These are phyloP conservation scores for Chiua sp. DNA, from an alignment of 1,284 basidiomycete genomes.

Conservation along the genomic window DNA sequence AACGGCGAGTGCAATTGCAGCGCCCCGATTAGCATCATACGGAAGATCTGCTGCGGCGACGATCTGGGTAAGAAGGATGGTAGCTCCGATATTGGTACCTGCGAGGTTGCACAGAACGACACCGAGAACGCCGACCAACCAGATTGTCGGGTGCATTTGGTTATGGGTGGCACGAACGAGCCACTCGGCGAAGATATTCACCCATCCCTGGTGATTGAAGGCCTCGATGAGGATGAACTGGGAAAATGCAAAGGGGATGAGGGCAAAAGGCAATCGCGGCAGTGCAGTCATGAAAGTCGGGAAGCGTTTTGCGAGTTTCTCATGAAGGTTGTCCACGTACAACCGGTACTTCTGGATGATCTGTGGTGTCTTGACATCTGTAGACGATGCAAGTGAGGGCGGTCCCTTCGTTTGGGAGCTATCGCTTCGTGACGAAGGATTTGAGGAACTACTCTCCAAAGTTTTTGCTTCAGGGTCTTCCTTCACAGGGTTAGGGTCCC, in stretches of 20 bases:
- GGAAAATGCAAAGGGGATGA: constrained; percentile 92
- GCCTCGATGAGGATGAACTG: no score
- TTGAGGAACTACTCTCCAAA: neutral
- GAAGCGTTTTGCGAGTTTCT: constrained; percentile 50
- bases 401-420: no score
- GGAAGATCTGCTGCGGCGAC: constrained; percentile 35
- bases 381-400: neutral
- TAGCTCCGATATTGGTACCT: constrained; percentile 97
- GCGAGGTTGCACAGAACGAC: constrained; percentile 88
- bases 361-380: neutral
- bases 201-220: constrained; percentile 91
- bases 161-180: constrained; percentile 56
- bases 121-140: constrained; percentile 63
- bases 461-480: neutral
- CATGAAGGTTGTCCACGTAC: constrained; percentile 26
- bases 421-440: neutral
- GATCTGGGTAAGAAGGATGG: no score
- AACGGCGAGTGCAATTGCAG: constrained; percentile 68
- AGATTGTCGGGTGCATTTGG: constrained; percentile 56
- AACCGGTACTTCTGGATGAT: constrained; percentile 22
- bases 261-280: constrained; percentile 76
- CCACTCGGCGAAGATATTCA: constrained; percentile 84
- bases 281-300: constrained; percentile 79
- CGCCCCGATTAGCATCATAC: constrained; percentile 37
- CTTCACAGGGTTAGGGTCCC: constrained; percentile 1